Percentiles rank a stretch among this genome's conserved stretches.
Evolutionary conservation across 208 protist genomes (phyloP).

Genomic region (Acanthamoeba quina): DNA sequence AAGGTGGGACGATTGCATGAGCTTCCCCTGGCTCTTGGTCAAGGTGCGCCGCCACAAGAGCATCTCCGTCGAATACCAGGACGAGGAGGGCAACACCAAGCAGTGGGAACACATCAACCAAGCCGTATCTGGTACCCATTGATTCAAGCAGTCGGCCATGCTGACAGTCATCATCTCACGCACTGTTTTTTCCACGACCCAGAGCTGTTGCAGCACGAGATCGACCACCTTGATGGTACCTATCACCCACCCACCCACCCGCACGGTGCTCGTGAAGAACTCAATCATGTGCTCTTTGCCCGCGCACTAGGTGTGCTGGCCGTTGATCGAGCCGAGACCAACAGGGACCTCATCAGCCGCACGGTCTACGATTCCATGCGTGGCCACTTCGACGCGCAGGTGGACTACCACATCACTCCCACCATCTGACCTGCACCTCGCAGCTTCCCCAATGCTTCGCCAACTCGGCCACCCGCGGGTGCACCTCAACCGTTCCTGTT

Average conservation of each 20-base stretch:
- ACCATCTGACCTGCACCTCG: slow-evolving; percentile 31
- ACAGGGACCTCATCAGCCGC: slow-evolving; percentile 18
- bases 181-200: background rate
- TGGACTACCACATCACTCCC: slow-evolving; percentile 47
- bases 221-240: slow-evolving; percentile 63
- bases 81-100: slow-evolving; percentile 52
- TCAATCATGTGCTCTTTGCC: background rate
- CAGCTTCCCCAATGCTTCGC: too few species aligned
- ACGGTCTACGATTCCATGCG: slow-evolving; percentile 6
- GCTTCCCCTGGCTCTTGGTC: slow-evolving; percentile 54
- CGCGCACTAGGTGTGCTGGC: slow-evolving; percentile 6
- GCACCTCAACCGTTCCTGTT: too few species aligned
- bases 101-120: slow-evolving; percentile 12
- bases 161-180: background rate
- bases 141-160: background rate
- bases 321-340: background rate
- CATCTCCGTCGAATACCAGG: slow-evolving; percentile 45
- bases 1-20: slow-evolving; percentile 73
- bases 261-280: background rate
- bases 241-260: background rate
- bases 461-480: too few species aligned
- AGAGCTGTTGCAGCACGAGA: slow-evolving; percentile 59
- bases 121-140: slow-evolving; percentile 37
- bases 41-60: slow-evolving; percentile 5
- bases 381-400: background rate